Evolutionary conservation across 2,329 filamentous ascomycete genomes (phyloP), one percentile per base, ranked within the genome.

Genomic region (Microcyclosporella mali): DNA sequence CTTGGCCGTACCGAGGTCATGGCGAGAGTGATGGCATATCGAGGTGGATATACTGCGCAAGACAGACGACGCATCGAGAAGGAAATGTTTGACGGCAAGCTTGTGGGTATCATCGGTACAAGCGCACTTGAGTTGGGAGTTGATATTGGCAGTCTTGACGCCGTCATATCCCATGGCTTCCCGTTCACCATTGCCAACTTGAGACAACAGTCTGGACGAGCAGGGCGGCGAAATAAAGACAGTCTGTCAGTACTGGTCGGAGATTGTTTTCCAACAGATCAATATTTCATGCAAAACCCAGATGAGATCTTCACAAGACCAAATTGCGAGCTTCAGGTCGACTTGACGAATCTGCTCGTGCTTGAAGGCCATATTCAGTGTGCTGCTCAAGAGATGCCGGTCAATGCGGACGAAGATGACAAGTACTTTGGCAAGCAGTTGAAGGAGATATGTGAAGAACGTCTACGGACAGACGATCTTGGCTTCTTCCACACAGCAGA

Each of bases 271-370:
- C 82, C 89, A 2, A 88, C 87, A 0, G 92, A 98, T 61, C 92
- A 98, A 61, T 82, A 94, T 61, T 98, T 94, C 65, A 98, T 98
- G 92, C 81, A 86, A 49, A 94, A 97, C 51, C 92, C 92, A 0
- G 84, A 92, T 49, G 88, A 95, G 63, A 83, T 98, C 17, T 90
- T 97, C 65, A 92, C 85, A 0, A 87, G 87, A 56, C 88, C 89
- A 0, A 95, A 95, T 52, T 85, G 82, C 52, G 85, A 88, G 62
- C 71, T 97, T 2, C 88, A 92, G 59, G 85, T 97, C 3, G 92
- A 98, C 60, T 70, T 98, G n/a, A 75, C 83, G 34, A 97, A 95
- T 53, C 81, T 95, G 70, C 78, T 97, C 3, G 84, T 95, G 4
- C 73, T 92, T 0, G 92, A 97, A 70, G 90, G 89, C 0, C 92